These are phyloP conservation scores for Chrysochromulina parva DNA, from an alignment of 78 protist species.

Conservation along the genomic window DNA sequence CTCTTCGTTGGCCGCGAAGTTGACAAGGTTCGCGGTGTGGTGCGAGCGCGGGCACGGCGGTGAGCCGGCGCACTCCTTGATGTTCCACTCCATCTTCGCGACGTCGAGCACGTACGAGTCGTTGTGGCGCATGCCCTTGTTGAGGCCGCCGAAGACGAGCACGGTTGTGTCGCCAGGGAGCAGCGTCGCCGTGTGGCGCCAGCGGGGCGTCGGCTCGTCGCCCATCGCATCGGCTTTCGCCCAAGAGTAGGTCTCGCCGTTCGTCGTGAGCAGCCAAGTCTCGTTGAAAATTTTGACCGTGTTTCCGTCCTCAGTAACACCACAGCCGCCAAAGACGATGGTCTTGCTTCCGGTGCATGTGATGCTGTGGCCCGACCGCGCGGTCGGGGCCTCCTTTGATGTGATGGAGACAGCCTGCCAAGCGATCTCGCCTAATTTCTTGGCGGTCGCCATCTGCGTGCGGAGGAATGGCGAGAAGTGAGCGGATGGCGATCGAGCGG, in stretches of 20 bases:
- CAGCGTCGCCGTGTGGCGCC: constrained; percentile 24
- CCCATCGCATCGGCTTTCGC: neutral
- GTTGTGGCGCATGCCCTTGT: neutral
- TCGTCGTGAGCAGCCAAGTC: neutral
- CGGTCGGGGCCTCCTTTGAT: neutral
- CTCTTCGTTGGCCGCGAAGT: neutral
- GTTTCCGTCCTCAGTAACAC: neutral
- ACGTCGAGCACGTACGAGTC: neutral
- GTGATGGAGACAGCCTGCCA: too few relatives aligned
- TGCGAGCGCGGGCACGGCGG: constrained; percentile 17
- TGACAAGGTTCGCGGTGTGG: neutral
- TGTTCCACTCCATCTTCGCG: neutral
- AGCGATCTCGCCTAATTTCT: too few relatives aligned
- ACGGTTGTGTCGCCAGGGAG: neutral
- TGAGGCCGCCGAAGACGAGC: constrained; percentile 5
- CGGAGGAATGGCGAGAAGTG: too few relatives aligned
- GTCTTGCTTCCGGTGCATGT: neutral
- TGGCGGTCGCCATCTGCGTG: too few relatives aligned
- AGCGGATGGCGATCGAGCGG: too few relatives aligned
- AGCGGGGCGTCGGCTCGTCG: constrained; percentile 1
- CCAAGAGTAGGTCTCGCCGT: neutral
- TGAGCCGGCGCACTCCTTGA: constrained; percentile 17
- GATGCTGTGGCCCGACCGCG: neutral
- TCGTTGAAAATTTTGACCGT: neutral
- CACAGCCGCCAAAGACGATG: neutral